These are phyloP conservation scores for Hypoxylon sp. DNA, from an alignment of 2,329 filamentous ascomycete species.

Conservation along the genomic window DNA sequence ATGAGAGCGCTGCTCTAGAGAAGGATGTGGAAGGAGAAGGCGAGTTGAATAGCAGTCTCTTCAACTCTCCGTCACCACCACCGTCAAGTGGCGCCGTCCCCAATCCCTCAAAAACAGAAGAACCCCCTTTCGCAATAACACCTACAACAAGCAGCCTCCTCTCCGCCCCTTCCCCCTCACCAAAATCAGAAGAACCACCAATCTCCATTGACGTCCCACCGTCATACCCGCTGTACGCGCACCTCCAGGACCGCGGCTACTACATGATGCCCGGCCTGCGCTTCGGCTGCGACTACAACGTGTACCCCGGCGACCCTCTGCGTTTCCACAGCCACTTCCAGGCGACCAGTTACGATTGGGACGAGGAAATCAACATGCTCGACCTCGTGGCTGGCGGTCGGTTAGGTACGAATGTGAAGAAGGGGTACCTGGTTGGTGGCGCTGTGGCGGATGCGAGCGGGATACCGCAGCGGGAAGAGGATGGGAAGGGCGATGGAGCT, in stretches of 20 bases:
- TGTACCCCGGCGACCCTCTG: slow-evolving; percentile 94
- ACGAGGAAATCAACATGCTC: slow-evolving; percentile 86
- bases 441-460: slow-evolving; percentile 59
- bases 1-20: slow-evolving; percentile 22
- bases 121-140: slow-evolving; percentile 51
- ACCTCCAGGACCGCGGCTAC: slow-evolving; percentile 84
- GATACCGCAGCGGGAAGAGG: slow-evolving; percentile 31
- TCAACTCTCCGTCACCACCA: slow-evolving; percentile 33
- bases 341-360: slow-evolving; percentile 86
- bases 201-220: slow-evolving; percentile 56
- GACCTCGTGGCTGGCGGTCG: slow-evolving; percentile 89
- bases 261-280: slow-evolving; percentile 93
- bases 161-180: slow-evolving; percentile 4
- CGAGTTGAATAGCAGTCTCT: slow-evolving; percentile 40
- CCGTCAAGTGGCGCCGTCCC: slow-evolving; percentile 16
- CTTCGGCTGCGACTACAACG: slow-evolving; percentile 94
- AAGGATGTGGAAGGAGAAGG: slow-evolving; percentile 25
- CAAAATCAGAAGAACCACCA: slow-evolving; percentile 2
- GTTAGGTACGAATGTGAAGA: slow-evolving; percentile 95
- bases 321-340: slow-evolving; percentile 97
- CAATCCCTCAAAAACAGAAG: slow-evolving; percentile 18
- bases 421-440: slow-evolving; percentile 90
- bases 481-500: slow-evolving; percentile 23
- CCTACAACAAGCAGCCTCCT: slow-evolving; percentile 58
- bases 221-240: slow-evolving; percentile 83